phyloP scores from a whole-genome alignment of 768 basidiomycete genomes.

The Naganishia antarctica region DNA sequence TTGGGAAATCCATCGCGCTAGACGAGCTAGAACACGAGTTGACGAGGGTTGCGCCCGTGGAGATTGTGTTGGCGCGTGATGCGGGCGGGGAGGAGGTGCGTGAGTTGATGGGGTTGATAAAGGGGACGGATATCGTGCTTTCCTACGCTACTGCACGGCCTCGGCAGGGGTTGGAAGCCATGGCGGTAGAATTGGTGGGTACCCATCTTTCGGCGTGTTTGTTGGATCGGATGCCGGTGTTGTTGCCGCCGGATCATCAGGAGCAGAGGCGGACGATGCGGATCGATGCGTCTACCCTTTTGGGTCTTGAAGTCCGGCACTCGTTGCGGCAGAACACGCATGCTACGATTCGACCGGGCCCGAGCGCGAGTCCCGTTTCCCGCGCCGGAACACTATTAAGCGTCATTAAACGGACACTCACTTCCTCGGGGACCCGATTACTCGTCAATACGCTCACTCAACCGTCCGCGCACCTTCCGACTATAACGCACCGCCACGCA shows the following conservation, averaged over 20 bases:
- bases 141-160: conserved; percentile 33
- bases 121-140: conserved; percentile 20
- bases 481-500: conserved; percentile 36
- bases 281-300: conserved; percentile 47
- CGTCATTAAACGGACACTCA: conserved; percentile 41
- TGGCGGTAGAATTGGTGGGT: conserved; percentile 36
- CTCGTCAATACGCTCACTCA: conserved; percentile 43
- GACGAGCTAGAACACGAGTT: conserved; percentile 72
- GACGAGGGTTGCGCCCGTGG: conserved; percentile 70
- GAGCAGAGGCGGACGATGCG: conserved; percentile 36
- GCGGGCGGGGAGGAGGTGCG: background rate
- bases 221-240: conserved; percentile 39
- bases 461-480: conserved; percentile 36
- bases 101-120: background rate
- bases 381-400: conserved; percentile 43
- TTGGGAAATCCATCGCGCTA: conserved; percentile 60
- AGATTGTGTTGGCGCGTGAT: conserved; percentile 57
- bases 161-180: conserved; percentile 28
- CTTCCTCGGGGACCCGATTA: conserved; percentile 42
- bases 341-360: background rate
- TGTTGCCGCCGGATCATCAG: conserved; percentile 37
- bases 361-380: conserved; percentile 34
- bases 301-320: conserved; percentile 47
- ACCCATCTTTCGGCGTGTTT: conserved; percentile 44
- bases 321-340: conserved; percentile 36